Percentiles rank a stretch among this genome's conserved stretches.
These are phyloP conservation scores for Podaxis rugospora DNA, from an alignment of 768 basidiomycete genomes.

Conservation along the genomic window DNA sequence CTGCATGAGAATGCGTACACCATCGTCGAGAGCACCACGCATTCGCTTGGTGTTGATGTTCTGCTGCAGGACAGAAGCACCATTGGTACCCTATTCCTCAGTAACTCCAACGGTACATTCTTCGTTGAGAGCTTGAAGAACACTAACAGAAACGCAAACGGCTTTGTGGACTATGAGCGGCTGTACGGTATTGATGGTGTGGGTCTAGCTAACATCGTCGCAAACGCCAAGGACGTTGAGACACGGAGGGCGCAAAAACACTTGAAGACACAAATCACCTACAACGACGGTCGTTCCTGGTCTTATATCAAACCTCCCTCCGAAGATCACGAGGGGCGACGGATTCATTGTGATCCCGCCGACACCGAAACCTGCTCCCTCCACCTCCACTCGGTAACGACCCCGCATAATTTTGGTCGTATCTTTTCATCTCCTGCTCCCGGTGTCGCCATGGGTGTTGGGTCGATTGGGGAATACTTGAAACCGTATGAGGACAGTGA, in stretches of 20 bases:
- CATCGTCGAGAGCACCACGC: constrained; percentile 88
- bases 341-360: constrained; percentile 56
- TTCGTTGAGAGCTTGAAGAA: constrained; percentile 89
- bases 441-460: constrained; percentile 95
- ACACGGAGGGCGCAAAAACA: constrained; percentile 63
- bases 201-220: constrained; percentile 84
- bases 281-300: constrained; percentile 91
- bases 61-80: constrained; percentile 60
- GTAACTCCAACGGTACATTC: constrained; percentile 93
- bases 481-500: constrained; percentile 80
- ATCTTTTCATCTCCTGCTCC: constrained; percentile 95
- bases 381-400: constrained; percentile 90
- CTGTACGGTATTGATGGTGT: constrained; percentile 86
- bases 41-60: constrained; percentile 94
- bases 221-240: constrained; percentile 82
- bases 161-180: constrained; percentile 92
- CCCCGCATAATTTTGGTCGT: constrained; percentile 89
- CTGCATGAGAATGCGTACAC: constrained; percentile 94
- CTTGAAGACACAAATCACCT: constrained; percentile 79
- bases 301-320: constrained; percentile 52
- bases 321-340: constrained; percentile 54
- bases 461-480: constrained; percentile 70
- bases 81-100: constrained; percentile 91
- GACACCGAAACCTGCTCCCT: constrained; percentile 68
- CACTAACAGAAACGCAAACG: constrained; percentile 85